These are phyloP conservation scores for Euphorbia tirucalli DNA, from an alignment of 345 rosid genomes.

Conservation along the genomic window DNA sequence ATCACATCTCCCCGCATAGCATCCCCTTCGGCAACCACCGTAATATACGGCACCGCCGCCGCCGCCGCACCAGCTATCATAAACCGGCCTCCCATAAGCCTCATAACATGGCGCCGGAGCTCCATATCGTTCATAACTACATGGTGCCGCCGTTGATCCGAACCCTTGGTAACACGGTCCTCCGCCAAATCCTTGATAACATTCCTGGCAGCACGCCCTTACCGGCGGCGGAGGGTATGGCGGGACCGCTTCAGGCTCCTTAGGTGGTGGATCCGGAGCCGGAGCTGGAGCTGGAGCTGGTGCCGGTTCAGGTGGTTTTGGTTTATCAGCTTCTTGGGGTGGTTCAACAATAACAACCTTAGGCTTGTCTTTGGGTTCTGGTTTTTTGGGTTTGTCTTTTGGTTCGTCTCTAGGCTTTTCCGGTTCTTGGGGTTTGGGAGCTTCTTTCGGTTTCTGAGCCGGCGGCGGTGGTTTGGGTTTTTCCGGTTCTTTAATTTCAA, in stretches of 20 bases:
- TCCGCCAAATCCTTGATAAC: conserved; percentile 15
- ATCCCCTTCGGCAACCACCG: conserved; percentile 6
- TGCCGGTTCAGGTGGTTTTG: not conserved
- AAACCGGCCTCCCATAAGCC: conserved; percentile 31
- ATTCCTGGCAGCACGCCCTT: conserved; percentile 19
- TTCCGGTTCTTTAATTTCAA: conserved; percentile 37
- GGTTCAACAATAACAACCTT: not conserved
- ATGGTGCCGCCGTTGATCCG: not conserved
- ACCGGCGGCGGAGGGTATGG: conserved; percentile 1
- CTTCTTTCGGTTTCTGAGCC: not conserved
- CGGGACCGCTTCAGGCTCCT: not conserved
- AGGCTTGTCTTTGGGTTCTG: not conserved
- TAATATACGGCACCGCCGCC: not conserved
- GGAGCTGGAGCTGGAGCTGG: not conserved
- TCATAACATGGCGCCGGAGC: conserved; percentile 9
- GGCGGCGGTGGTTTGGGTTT: conserved; percentile 17
- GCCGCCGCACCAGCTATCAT: conserved; percentile 23
- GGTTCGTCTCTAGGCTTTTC: not conserved
- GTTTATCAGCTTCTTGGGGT: not conserved
- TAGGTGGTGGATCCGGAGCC: too few species aligned
- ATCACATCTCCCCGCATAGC: conserved; percentile 7
- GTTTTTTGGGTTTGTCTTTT: conserved; percentile 1
- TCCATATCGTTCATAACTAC: conserved; percentile 10
- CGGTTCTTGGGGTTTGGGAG: conserved; percentile 13
- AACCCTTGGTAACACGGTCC: conserved; percentile 2